Evolutionary conservation across 331 rosid genomes (phyloP), one percentile per base, ranked within the genome.

Genomic region (Arachis monticola): DNA sequence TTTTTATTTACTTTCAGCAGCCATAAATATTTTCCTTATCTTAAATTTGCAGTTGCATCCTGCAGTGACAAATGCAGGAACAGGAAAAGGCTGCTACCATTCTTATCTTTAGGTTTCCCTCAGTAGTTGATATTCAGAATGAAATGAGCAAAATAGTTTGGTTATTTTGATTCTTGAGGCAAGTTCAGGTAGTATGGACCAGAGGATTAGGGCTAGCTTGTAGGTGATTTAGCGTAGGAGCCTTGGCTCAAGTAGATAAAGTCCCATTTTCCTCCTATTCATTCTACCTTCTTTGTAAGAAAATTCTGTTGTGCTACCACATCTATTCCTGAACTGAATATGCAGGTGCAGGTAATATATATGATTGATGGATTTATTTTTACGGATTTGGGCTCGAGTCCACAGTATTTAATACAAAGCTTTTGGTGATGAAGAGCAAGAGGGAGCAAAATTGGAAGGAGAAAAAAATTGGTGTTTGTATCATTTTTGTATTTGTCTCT

Each of bases 11-110:
- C 51, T 65, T 69, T 27, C 45, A 14, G 81, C 59, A 46, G 17
- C 60, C 58, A 69, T 67, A 40, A 47, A 38, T 63, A 13, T 44
- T 67, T 57, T 81, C 76, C 63, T 73, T 65, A 75, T 50, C 32
- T 85, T 58, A 77, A 58, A 72, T 63, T 63, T 57, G 72, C 86
- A 85, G 95, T 77, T 91, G 82, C 86, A 55, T 72, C 95, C 92
- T 42, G 80, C 96, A 5, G 77, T 81, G 79, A 84, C 87, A 87
- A 86, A 90, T 76, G 81, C 82, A 51, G 85, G 77, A 88, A 83
- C 67, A 76, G 87, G 10, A 80, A 77, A 77, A 69, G 88, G 91
- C 42, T 52, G 30, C 71, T 70, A 30, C 60, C 60, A 68, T 73
- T 13, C 56, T 17, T 78, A 7, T 72, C 55, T 69, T 56, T 60